Conservation (phyloP, 129 eudicot genomes). For the Flaveria bidentis region DNA sequence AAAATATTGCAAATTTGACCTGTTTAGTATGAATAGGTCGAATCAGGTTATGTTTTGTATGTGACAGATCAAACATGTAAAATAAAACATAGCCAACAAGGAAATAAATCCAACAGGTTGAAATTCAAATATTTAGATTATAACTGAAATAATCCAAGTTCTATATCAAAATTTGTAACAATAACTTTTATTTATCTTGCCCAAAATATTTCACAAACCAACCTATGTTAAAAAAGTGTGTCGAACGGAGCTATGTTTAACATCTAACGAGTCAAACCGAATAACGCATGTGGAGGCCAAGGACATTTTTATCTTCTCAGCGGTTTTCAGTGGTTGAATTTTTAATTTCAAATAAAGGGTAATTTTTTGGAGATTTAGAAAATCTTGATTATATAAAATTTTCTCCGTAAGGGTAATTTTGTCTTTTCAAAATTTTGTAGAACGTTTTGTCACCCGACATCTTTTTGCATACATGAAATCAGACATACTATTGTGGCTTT, state of each 20-base stretch:
- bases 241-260: not conserved
- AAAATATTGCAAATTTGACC: not conserved
- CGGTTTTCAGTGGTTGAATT: not conserved
- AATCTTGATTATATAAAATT: not conserved
- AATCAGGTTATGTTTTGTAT: not conserved
- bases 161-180: not conserved
- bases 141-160: not conserved
- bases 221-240: not conserved
- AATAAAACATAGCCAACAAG: not conserved
- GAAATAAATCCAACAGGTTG: not conserved
- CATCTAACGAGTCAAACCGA: not conserved
- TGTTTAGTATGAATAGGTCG: not conserved
- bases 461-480: too few relatives aligned
- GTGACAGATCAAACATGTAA: not conserved
- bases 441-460: too few relatives aligned
- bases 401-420: too few relatives aligned
- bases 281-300: not conserved
- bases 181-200: not conserved
- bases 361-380: not conserved
- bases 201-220: not conserved
- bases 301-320: not conserved
- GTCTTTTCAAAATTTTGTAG: too few relatives aligned
- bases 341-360: not conserved
- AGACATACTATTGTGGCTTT: too few relatives aligned
- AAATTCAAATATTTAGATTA: not conserved